Evolutionary conservation across 352 stramenopile genomes (phyloP).

Genomic region (Phytophthora fragariaefolia): DNA sequence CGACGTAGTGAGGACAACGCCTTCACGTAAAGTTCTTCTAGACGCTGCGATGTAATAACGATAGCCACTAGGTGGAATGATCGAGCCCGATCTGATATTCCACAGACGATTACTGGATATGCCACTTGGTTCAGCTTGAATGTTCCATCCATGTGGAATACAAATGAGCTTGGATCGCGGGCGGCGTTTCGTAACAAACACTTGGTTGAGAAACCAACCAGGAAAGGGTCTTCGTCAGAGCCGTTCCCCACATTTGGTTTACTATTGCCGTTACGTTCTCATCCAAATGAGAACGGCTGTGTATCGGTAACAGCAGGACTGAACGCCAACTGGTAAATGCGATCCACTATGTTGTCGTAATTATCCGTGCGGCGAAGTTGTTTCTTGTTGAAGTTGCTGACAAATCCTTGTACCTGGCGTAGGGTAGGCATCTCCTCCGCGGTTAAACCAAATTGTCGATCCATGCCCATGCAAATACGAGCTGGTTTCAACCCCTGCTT

Average conservation of each 20-base stretch:
- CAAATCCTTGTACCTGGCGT: too few species aligned
- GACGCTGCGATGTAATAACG: conserved; percentile 16
- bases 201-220: not conserved
- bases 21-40: not conserved
- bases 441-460: too few species aligned
- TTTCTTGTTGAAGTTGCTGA: too few species aligned
- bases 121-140: conserved; percentile 24
- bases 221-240: not conserved
- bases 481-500: conserved; percentile 3
- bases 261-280: not conserved
- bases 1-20: not conserved
- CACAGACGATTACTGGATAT: conserved; percentile 23
- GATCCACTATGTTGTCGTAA: too few species aligned
- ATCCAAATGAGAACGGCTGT: too few species aligned
- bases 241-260: not conserved
- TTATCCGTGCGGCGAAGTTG: too few species aligned
- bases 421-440: too few species aligned
- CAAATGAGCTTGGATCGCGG: conserved; percentile 1
- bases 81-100: not conserved
- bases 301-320: too few species aligned
- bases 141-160: conserved; percentile 24
- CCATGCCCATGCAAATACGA: not conserved
- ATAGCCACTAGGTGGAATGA: conserved; percentile 18
- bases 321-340: too few species aligned
- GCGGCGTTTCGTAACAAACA: not conserved